These are phyloP conservation scores for Rhynchosporium secalis DNA, from an alignment of 2,329 filamentous ascomycete genomes.

Conservation along the genomic window DNA sequence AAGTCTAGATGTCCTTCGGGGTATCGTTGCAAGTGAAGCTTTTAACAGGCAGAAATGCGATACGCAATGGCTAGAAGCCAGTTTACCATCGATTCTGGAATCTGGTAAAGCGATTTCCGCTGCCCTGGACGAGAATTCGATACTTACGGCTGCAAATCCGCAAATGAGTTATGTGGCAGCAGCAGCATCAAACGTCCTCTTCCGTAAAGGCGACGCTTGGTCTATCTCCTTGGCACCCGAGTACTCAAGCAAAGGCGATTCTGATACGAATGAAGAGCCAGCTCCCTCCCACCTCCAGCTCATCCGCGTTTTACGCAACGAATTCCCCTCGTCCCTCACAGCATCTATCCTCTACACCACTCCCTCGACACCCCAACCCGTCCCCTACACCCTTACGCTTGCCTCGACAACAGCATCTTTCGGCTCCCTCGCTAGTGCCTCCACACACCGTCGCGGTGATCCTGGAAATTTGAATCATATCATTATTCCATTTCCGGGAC, in stretches of 20 bases:
- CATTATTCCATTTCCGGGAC: conserved; percentile 57
- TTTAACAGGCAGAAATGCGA: conserved; percentile 52
- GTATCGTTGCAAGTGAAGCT: conserved; percentile 51
- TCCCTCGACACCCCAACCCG: conserved; percentile 47
- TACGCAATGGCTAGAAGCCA: conserved; percentile 58
- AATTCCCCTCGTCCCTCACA: conserved; percentile 56
- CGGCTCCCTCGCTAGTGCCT: conserved; percentile 50
- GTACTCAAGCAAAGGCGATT: conserved; percentile 22
- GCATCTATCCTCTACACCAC: conserved; percentile 52
- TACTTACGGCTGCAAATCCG: conserved; percentile 29
- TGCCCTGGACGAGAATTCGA: conserved; percentile 40
- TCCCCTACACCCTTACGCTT: conserved; percentile 46
- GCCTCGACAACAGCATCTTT: conserved; percentile 47
- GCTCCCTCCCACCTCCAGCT: conserved; percentile 53
- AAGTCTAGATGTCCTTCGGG: conserved; percentile 55
- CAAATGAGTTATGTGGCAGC: conserved; percentile 28
- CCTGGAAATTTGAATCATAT: conserved; percentile 52
- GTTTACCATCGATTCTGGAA: conserved; percentile 43
- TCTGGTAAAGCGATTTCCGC: conserved; percentile 38
- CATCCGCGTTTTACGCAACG: conserved; percentile 55
- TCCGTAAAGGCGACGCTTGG: conserved; percentile 62
- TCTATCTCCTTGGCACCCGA: conserved; percentile 48
- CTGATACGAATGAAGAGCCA: conserved; percentile 15
- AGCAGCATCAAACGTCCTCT: conserved; percentile 45
- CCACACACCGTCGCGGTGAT: conserved; percentile 51